Evolutionary conservation across 202 grass and related monocot species (phyloP), one percentile per base, ranked within the genome.

Genomic region (Miscanthus sacchariflorus): DNA sequence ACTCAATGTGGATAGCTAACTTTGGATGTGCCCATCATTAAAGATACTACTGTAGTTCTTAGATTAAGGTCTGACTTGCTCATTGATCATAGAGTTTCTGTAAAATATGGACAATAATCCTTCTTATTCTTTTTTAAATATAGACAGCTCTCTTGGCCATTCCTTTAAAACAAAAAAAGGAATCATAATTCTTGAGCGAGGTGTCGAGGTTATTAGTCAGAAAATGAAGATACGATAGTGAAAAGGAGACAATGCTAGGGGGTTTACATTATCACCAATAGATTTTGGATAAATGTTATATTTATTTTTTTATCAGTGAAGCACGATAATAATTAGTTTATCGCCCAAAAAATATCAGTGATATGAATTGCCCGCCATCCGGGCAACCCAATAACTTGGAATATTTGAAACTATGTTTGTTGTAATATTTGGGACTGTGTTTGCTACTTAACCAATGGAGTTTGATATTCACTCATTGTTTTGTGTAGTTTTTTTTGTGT

Each of bases 1-100:
- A 39, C 38, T 85, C 52, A 70, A 27, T 83, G 59, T 86, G 18
- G 18, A 24, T 44, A 6, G 18, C 6, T 54, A 86, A 12, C 40
- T 70, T 30, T 11, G 9, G 28, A 39, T 77, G 9, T 19, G 24
- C 11, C 8, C 68, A 39, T 76, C 49, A 80, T 19, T 59, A 19
- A 69, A 46, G 6, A 39, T 38, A 24, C 27, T 24, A 44, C 33
- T 21, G 33, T 6, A 35, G 17, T 9, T 77, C 23, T 78, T 38
- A 38, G 46, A 54, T 11, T 59, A n/a, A 36, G 1, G 10, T 63
- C 49, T 39, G 24, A 27, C 33, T 77, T 46, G 9, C 5, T 40
- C 11, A 30, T 21, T 61, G n/a, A 58, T 44, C 9, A 12, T 24
- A 24, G 72, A 36, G 14, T 44, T 25, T 59, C 63, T 38, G 44